Percentiles rank a stretch among this genome's conserved stretches.
phyloP scores from a whole-genome alignment of 2,329 filamentous ascomycete genomes.

The Neurospora sp. region DNA sequence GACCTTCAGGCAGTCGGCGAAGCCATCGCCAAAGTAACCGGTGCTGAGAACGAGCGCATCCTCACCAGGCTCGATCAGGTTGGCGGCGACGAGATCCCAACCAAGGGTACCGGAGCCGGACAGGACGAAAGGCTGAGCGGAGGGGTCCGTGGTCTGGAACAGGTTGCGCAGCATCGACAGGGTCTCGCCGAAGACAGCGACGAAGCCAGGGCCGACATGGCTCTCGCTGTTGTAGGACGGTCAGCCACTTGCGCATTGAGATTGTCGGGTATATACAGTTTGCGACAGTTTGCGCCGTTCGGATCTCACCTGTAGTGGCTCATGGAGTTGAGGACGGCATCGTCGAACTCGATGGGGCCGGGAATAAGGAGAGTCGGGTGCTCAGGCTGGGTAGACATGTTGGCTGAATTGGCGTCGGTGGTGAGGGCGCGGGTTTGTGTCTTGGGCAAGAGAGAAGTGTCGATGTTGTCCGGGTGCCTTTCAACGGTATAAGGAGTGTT shows the following conservation, averaged over 20 bases:
- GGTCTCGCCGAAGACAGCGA: constrained; percentile 83
- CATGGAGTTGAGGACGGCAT: constrained; percentile 93
- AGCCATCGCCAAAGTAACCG: constrained; percentile 94
- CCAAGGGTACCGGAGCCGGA: constrained; percentile 91
- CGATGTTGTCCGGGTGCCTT: constrained; percentile 21
- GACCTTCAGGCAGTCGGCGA: constrained; percentile 81
- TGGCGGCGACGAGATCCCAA: constrained; percentile 94
- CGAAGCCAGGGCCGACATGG: constrained; percentile 83
- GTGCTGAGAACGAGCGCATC: constrained; percentile 88
- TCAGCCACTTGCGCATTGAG: neutral
- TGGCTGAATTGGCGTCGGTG: constrained; percentile 20
- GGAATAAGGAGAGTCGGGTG: constrained; percentile 82
- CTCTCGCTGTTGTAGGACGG: constrained; percentile 60
- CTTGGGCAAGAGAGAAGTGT: constrained; percentile 20
- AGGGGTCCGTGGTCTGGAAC: constrained; percentile 78
- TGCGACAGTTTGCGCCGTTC: constrained; percentile 6
- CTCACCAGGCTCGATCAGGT: constrained; percentile 81
- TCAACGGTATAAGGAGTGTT: constrained; percentile 24
- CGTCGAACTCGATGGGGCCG: constrained; percentile 95
- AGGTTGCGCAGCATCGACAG: constrained; percentile 82
- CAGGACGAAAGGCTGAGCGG: constrained; percentile 84
- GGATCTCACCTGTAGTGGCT: constrained; percentile 70
- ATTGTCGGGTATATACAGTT: too few relatives aligned
- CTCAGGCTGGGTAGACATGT: constrained; percentile 52
- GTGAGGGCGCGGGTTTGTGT: constrained; percentile 22